These are phyloP conservation scores for Cyanidiococcus yangmingshanensis DNA, from an alignment of 23 red algal species.

Conservation along the genomic window DNA sequence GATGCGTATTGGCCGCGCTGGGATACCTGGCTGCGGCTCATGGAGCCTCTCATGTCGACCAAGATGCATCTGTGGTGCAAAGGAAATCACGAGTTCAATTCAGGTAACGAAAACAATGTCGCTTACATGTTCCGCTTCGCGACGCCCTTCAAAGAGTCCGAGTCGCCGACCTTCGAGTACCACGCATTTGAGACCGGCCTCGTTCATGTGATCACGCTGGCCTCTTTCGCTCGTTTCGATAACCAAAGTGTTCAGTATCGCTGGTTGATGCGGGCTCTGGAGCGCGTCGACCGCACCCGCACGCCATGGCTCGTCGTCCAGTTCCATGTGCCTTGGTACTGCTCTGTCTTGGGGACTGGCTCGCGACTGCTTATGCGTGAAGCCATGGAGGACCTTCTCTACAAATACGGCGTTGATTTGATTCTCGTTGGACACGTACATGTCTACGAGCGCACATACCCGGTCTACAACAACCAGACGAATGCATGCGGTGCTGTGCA, in stretches of 20 bases:
- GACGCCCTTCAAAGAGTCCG: slow-evolving; percentile 4
- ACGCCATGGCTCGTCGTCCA: slow-evolving; percentile 1
- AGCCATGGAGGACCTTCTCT: slow-evolving; percentile 10
- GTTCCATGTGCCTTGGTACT: neutral
- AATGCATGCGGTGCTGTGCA: slow-evolving; percentile 12
- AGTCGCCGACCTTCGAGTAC: slow-evolving; percentile 18
- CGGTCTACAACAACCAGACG: slow-evolving; percentile 17
- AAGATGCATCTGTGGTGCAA: slow-evolving; percentile 11
- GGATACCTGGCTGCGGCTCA: slow-evolving; percentile 20
- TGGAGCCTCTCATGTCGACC: slow-evolving; percentile 4
- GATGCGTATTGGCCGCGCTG: slow-evolving; percentile 2
- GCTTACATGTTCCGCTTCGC: slow-evolving; percentile 12
- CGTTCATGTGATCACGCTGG: slow-evolving; percentile 3
- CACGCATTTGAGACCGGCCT: neutral
- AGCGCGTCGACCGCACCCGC: neutral
- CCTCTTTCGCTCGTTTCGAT: neutral
- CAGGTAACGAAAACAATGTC: slow-evolving; percentile 1
- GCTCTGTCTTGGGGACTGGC: neutral
- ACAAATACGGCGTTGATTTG: slow-evolving; percentile 15
- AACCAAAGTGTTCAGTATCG: slow-evolving; percentile 4
- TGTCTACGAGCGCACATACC: slow-evolving; percentile 7
- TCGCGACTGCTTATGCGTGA: neutral
- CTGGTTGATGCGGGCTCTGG: neutral
- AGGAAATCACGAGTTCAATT: neutral
- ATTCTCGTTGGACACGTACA: neutral